Conservation (phyloP, 83 land plant species). For the Diphasiastrum complanatum region DNA sequence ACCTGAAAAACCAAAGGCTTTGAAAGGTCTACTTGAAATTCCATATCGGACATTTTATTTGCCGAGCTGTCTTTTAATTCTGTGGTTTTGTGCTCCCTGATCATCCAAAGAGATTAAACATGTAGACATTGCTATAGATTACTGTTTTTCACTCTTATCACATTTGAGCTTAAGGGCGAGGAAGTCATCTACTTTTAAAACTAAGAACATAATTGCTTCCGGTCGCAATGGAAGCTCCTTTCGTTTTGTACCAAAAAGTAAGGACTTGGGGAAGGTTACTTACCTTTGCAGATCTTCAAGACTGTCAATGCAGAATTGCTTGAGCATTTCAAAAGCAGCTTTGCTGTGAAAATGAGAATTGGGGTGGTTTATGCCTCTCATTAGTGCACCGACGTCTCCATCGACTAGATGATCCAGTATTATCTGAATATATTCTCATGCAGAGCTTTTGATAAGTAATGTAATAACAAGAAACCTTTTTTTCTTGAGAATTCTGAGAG, state of each 20-base stretch:
- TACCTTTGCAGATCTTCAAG: conserved; percentile 1
- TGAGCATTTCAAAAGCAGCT: conserved; percentile 24
- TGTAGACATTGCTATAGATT: too few species aligned
- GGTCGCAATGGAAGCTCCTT: neutral
- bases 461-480: too few species aligned
- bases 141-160: too few species aligned
- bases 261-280: neutral
- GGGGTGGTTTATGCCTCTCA: conserved; percentile 13
- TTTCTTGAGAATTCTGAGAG: too few species aligned
- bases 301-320: conserved; percentile 14
- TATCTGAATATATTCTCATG: conserved; percentile 13
- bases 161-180: too few species aligned
- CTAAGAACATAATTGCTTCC: too few species aligned
- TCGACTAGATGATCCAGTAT: conserved; percentile 21
- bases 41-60: conserved; percentile 11
- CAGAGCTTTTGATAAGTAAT: too few species aligned
- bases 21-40: conserved; percentile 56
- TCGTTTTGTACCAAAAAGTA: too few species aligned
- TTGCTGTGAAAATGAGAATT: conserved; percentile 21
- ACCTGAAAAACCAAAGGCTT: conserved; percentile 92
- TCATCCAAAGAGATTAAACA: too few species aligned
- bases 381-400: conserved; percentile 18
- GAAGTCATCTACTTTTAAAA: too few species aligned
- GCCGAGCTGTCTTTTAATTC: too few species aligned
- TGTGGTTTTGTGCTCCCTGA: too few species aligned